Conservation (phyloP, 495 filamentous ascomycete genomes). For the Aspergillus panamensis region DNA sequence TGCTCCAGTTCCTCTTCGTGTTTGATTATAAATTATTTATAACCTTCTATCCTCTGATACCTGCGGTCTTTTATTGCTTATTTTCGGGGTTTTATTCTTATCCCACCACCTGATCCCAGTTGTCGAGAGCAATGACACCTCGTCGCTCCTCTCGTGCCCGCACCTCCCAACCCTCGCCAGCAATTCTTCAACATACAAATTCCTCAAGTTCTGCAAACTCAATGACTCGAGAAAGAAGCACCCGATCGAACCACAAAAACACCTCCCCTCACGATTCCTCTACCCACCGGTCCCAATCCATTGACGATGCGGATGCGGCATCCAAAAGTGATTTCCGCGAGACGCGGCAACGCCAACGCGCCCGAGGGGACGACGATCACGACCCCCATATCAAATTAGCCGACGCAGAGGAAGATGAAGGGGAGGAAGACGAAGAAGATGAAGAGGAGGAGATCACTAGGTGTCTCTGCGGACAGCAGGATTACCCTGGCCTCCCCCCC, state of each 20-base stretch:
- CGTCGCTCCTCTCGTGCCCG: slow-evolving; percentile 92
- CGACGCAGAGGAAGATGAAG: slow-evolving; percentile 51
- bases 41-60: background rate
- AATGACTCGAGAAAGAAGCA: slow-evolving; percentile 64
- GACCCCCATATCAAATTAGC: slow-evolving; percentile 40
- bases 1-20: slow-evolving; percentile 4
- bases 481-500: slow-evolving; percentile 86
- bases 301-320: slow-evolving; percentile 61
- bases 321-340: slow-evolving; percentile 60
- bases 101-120: slow-evolving; percentile 11
- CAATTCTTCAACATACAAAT: slow-evolving; percentile 61
- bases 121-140: slow-evolving; percentile 54
- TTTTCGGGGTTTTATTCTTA: slow-evolving; percentile 13
- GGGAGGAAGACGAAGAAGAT: slow-evolving; percentile 58
- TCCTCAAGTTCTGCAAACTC: slow-evolving; percentile 77
- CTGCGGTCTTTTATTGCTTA: slow-evolving; percentile 4
- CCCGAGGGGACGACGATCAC: slow-evolving; percentile 58
- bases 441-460: slow-evolving; percentile 93
- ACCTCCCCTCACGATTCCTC: slow-evolving; percentile 69
- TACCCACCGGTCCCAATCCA: slow-evolving; percentile 74
- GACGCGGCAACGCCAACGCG: slow-evolving; percentile 69
- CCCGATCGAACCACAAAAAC: slow-evolving; percentile 67
- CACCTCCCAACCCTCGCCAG: slow-evolving; percentile 67
- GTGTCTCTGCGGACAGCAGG: slow-evolving; percentile 90
- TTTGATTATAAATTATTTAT: background rate